These are phyloP conservation scores for Clonostachys solani DNA, from an alignment of 2,329 filamentous ascomycete genomes.

Conservation along the genomic window DNA sequence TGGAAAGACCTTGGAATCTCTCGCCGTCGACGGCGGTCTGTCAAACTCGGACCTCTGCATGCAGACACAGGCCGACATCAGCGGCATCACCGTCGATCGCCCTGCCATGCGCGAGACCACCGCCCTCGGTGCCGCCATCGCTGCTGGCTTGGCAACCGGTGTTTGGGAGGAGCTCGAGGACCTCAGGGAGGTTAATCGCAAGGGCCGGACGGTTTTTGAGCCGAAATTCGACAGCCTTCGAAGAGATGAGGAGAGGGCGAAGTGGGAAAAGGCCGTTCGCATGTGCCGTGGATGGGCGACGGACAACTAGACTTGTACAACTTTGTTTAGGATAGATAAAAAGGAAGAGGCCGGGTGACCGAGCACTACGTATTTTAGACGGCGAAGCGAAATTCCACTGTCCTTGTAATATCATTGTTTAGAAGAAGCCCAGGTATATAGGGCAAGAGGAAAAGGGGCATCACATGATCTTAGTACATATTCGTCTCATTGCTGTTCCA, in stretches of 20 bases:
- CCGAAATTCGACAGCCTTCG: constrained; percentile 58
- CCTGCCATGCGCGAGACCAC: constrained; percentile 83
- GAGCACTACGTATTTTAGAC: too few relatives aligned
- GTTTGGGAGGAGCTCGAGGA: constrained; percentile 74
- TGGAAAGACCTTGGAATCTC: constrained; percentile 64
- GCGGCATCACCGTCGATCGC: constrained; percentile 73
- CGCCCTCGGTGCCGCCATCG: constrained; percentile 75
- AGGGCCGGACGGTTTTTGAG: constrained; percentile 65
- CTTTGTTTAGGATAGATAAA: too few relatives aligned
- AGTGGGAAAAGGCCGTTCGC: constrained; percentile 73
- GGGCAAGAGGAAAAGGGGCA: too few relatives aligned
- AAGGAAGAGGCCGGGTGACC: too few relatives aligned
- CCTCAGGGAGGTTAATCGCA: constrained; percentile 65
- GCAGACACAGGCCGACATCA: constrained; percentile 76
- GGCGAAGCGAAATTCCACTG: too few relatives aligned
- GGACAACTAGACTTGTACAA: constrained; percentile 15
- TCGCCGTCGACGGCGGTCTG: constrained; percentile 85
- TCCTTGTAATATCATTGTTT: too few relatives aligned
- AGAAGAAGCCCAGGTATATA: too few relatives aligned
- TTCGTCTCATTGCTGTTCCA: too few relatives aligned
- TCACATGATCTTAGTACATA: too few relatives aligned
- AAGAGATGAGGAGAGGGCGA: constrained; percentile 59
- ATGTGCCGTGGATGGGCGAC: constrained; percentile 72
- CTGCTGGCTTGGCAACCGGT: constrained; percentile 71
- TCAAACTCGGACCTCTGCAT: constrained; percentile 76